phyloP scores from a whole-genome alignment of 306 rosid genomes.

The Lathyrus oleraceus region DNA sequence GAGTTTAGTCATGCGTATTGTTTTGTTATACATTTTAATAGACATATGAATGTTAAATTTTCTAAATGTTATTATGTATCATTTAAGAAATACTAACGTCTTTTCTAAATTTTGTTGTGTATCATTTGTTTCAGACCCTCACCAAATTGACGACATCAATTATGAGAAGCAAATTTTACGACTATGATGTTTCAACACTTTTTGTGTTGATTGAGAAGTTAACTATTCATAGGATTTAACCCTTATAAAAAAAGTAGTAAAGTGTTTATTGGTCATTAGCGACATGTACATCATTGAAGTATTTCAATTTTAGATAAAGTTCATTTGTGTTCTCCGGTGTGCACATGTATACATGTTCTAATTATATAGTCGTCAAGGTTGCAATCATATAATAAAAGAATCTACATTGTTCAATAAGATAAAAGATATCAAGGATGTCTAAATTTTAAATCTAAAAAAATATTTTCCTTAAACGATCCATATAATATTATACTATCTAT shows the following conservation, averaged over 20 bases:
- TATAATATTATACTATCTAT: neutral
- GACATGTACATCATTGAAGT: constrained; percentile 24
- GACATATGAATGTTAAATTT: no score
- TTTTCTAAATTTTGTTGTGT: neutral
- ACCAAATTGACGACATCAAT: constrained; percentile 27
- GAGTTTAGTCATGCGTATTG: no score
- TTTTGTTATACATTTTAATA: no score
- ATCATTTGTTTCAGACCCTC: constrained; percentile 34
- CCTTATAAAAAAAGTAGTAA: constrained; percentile 1
- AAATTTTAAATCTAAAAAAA: neutral
- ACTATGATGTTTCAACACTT: neutral
- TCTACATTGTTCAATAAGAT: neutral
- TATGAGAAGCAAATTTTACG: neutral
- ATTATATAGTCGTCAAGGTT: neutral
- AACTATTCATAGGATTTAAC: neutral
- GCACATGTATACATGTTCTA: neutral
- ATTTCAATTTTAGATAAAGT: constrained; percentile 21
- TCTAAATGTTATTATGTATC: no score
- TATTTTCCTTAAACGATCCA: neutral
- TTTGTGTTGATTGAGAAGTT: neutral
- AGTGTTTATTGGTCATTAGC: constrained; percentile 3
- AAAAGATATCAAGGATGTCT: neutral
- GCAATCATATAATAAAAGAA: neutral
- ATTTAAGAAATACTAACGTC: neutral
- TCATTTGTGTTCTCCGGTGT: neutral